Conservation (phyloP, 371 early-diverging fungal species). For the Zopfochytrium polystomum region DNA sequence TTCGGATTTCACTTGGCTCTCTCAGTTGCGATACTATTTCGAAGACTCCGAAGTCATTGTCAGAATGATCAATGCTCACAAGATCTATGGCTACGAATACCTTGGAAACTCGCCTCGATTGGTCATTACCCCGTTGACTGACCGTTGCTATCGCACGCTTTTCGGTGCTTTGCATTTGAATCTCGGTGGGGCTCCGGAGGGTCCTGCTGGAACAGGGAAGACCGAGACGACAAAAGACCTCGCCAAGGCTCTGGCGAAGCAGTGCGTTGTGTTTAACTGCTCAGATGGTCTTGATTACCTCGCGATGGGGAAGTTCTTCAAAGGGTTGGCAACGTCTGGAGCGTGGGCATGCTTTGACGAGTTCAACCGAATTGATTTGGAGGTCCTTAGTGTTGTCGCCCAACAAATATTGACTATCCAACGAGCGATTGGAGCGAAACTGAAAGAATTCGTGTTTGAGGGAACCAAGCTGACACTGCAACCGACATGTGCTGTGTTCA, state of each 20-base stretch:
- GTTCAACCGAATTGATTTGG: conserved; percentile 62
- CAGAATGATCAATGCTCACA: conserved; percentile 56
- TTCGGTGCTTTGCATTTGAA: conserved; percentile 58
- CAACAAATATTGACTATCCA: conserved; percentile 60
- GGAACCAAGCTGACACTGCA: conserved; percentile 48
- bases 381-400: conserved; percentile 55
- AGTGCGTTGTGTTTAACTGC: conserved; percentile 65
- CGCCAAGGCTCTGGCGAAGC: conserved; percentile 62
- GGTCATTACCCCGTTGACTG: conserved; percentile 60
- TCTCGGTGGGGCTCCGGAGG: conserved; percentile 60
- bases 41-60: conserved; percentile 52
- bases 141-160: conserved; percentile 57
- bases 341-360: conserved; percentile 68
- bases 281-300: conserved; percentile 55
- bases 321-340: conserved; percentile 51
- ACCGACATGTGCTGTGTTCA: conserved; percentile 56
- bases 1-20: conserved; percentile 54
- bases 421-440: conserved; percentile 47
- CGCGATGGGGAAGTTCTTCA: conserved; percentile 62
- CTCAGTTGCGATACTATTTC: conserved; percentile 60
- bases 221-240: conserved; percentile 65
- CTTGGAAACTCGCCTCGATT: conserved; percentile 55
- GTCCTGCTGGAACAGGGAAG: conserved; percentile 61
- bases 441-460: conserved; percentile 53
- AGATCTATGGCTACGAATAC: conserved; percentile 58